Evolutionary conservation across 2,329 filamentous ascomycete genomes (phyloP).

Genomic region (Gliomastix tumulicola): DNA sequence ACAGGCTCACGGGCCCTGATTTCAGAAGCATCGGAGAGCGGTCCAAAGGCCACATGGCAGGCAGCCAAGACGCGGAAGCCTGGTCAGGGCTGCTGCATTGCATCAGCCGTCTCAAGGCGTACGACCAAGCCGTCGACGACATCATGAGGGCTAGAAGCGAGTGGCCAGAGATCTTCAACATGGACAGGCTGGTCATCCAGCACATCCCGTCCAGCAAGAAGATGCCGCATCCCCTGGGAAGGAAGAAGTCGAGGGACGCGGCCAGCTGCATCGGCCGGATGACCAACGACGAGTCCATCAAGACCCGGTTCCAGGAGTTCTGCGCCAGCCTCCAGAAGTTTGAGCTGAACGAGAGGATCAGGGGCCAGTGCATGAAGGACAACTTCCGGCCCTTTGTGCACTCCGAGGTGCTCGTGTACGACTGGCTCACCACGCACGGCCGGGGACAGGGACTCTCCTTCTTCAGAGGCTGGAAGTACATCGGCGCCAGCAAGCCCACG

Average conservation of each 20-base stretch:
- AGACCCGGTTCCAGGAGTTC: background rate
- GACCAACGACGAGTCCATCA: background rate
- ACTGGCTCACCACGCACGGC: constrained; percentile 10
- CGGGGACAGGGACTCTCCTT: constrained; percentile 9
- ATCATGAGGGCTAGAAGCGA: background rate
- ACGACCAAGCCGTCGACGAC: background rate
- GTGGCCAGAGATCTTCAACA: background rate
- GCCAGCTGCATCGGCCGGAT: constrained; percentile 1
- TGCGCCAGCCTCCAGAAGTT: constrained; percentile 16
- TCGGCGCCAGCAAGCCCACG: constrained; percentile 32
- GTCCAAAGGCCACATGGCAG: too few species aligned
- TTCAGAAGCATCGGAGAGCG: too few species aligned
- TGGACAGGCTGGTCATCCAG: background rate
- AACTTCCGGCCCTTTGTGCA: constrained; percentile 23
- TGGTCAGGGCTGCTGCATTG: background rate
- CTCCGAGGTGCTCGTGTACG: constrained; percentile 22
- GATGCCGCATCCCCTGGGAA: background rate
- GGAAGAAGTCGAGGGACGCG: too few species aligned
- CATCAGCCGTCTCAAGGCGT: background rate
- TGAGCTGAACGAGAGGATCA: constrained; percentile 14
- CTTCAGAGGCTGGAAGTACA: constrained; percentile 23
- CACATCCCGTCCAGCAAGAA: background rate
- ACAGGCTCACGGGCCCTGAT: too few species aligned
- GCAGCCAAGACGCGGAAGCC: too few species aligned
- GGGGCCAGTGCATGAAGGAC: constrained; percentile 1